phyloP scores from a whole-genome alignment of 495 filamentous ascomycete species.

The Xylaria telfairii region DNA sequence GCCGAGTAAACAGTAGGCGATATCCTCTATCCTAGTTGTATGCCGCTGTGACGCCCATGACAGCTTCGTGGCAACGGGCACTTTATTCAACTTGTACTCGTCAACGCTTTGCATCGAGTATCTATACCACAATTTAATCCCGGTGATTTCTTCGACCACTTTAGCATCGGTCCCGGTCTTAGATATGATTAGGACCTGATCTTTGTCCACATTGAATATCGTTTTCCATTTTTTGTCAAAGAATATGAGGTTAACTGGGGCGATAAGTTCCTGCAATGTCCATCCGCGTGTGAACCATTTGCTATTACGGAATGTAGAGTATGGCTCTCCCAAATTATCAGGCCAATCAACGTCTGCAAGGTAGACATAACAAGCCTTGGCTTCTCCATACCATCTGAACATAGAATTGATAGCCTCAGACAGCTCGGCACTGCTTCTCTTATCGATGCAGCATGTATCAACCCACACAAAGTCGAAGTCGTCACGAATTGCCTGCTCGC shows the following conservation, averaged over 20 bases:
- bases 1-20: constrained; percentile 32
- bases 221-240: background rate
- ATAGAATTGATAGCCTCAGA: constrained; percentile 19
- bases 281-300: constrained; percentile 1
- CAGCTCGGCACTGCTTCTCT: constrained; percentile 37
- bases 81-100: too few relatives aligned
- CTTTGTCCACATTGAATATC: background rate
- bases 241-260: background rate
- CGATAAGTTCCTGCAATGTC: constrained; percentile 4
- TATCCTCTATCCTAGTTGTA: constrained; percentile 31
- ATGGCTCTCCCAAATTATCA: too few relatives aligned
- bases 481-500: background rate
- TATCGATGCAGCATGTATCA: constrained; percentile 41
- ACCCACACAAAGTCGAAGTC: constrained; percentile 32
- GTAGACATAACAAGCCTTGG: background rate
- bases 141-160: background rate
- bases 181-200: rapidly evolving
- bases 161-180: background rate
- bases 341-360: background rate
- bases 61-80: background rate
- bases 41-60: constrained; percentile 8
- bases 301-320: background rate
- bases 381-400: constrained; percentile 5
- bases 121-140: background rate
- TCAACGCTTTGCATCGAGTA: background rate